Evolutionary conservation across 441 rosid species (phyloP).

Genomic region (Pelargonium australe): DNA sequence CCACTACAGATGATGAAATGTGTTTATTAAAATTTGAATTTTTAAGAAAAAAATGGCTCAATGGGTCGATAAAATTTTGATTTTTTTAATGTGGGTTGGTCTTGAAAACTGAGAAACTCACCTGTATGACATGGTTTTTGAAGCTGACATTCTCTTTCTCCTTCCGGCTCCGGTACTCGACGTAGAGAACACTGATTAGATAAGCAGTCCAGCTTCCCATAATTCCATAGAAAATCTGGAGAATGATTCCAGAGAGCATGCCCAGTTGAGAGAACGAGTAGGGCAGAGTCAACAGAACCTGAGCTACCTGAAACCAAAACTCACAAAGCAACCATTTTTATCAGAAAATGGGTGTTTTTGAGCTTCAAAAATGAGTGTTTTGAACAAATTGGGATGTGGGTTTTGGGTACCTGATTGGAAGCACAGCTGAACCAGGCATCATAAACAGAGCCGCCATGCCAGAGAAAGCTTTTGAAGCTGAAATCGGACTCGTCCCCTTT

Average conservation of each 20-base stretch:
- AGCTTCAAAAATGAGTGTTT: neutral
- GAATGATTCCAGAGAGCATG: constrained; percentile 53
- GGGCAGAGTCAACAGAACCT: constrained; percentile 53
- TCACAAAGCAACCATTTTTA: neutral
- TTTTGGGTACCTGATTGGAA: constrained; percentile 42
- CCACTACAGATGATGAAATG: constrained; percentile 31
- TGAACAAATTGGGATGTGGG: constrained; percentile 13
- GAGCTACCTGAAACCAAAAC: constrained; percentile 42
- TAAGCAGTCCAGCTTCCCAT: constrained; percentile 67
- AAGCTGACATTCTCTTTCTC: constrained; percentile 51
- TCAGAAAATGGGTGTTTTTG: neutral
- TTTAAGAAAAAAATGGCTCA: neutral
- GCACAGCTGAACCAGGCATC: constrained; percentile 67
- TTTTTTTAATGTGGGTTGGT: neutral
- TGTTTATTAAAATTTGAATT: neutral
- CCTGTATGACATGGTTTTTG: constrained; percentile 67
- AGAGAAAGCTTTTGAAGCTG: constrained; percentile 38
- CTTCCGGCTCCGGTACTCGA: constrained; percentile 47
- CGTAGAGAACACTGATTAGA: constrained; percentile 55
- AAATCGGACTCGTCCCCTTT: constrained; percentile 19
- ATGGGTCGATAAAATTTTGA: neutral
- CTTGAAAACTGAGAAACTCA: constrained; percentile 13
- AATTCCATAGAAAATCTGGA: constrained; percentile 53
- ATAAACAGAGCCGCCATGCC: constrained; percentile 59
- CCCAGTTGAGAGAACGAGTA: constrained; percentile 68